Evolutionary conservation across 2,329 filamentous ascomycete species (phyloP), one percentile per base, ranked within the genome.

Genomic region (Verticillium nonalfalfae): DNA sequence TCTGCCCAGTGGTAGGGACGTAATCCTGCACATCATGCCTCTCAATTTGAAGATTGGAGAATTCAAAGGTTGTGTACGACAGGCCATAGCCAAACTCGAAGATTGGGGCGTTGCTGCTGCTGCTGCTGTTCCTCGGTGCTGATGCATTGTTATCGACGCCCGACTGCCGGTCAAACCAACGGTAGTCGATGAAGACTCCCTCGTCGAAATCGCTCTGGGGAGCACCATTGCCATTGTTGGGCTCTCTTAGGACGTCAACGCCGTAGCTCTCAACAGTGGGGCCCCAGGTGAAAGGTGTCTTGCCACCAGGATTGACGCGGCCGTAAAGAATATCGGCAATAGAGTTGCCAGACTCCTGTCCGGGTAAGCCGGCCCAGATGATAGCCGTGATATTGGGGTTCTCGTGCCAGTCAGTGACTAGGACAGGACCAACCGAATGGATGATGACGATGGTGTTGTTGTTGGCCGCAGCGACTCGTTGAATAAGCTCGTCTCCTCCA

Each of bases 391-490:
- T 81, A 74, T 96, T 96, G 39, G 86, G 84, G 74, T 86, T 87
- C 59, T 90, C 77, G 68, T 90, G 87, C 82, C 87, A 94, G 10
- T 91, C 85, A 13, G 87, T 85, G 31, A 97, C 76, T 1, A 96
- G 77, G 4, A 96, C 90, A 1, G 93, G 86, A 0, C 93, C 93
- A 3, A 88, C 85, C 1, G 90, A 92, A 78, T 98, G 94, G 62
- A 98, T 89, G 61, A 97, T 86, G 15, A 98, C 91, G 63, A 98
- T 89, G 13, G 93, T 97, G 81, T 97, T 97, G 78, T 89, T 87
- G 80, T 89, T 93, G 64, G 86, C 72, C 7, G 86, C 81, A 1
- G 91, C 87, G 11, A 97, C 91, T 57, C 90, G 92, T 75, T 90
- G 84, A 75, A 98, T 90, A 60, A 98, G 77, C 0, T 83, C 81